Percentiles rank a stretch among this genome's conserved stretches.
Evolutionary conservation across 2,329 filamentous ascomycete species (phyloP).

Genomic region (Ceratocystis diversiconidia): DNA sequence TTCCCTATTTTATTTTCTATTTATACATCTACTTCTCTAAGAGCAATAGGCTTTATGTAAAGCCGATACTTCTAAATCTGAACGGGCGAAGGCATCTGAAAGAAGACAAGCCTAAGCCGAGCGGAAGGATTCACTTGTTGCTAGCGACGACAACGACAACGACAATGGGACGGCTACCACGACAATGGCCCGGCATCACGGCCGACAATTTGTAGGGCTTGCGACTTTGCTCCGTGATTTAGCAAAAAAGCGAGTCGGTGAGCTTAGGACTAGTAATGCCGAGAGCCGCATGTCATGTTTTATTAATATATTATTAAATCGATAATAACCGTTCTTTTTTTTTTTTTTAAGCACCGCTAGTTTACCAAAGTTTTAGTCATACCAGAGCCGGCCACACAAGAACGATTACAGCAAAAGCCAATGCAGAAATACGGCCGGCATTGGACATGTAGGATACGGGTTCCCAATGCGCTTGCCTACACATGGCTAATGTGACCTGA

Average conservation of each 20-base stretch:
- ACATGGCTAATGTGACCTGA: too few relatives aligned
- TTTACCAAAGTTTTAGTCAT: too few relatives aligned
- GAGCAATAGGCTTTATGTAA: too few relatives aligned
- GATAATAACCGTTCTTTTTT: too few relatives aligned
- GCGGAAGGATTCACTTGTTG: not conserved
- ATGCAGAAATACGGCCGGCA: too few relatives aligned
- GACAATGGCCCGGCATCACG: not conserved
- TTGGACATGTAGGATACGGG: too few relatives aligned
- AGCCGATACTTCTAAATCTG: too few relatives aligned
- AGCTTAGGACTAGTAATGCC: not conserved
- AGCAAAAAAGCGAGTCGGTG: not conserved
- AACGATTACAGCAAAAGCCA: too few relatives aligned
- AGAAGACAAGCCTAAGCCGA: not conserved
- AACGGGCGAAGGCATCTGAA: not conserved
- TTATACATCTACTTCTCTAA: not conserved
- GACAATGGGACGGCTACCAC: not conserved
- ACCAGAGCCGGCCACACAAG: too few relatives aligned
- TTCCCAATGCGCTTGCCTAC: too few relatives aligned
- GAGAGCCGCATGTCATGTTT: not conserved
- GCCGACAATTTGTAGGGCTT: not conserved
- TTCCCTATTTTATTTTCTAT: not conserved
- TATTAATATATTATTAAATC: too few relatives aligned
- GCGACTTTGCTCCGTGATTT: not conserved
- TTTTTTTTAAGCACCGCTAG: too few relatives aligned
- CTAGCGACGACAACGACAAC: not conserved